A percentile compares a stretch with the other conserved stretches of the same genome.
phyloP scores from a whole-genome alignment of 2,329 filamentous ascomycete genomes.

The Colletotrichum plurivorum region DNA sequence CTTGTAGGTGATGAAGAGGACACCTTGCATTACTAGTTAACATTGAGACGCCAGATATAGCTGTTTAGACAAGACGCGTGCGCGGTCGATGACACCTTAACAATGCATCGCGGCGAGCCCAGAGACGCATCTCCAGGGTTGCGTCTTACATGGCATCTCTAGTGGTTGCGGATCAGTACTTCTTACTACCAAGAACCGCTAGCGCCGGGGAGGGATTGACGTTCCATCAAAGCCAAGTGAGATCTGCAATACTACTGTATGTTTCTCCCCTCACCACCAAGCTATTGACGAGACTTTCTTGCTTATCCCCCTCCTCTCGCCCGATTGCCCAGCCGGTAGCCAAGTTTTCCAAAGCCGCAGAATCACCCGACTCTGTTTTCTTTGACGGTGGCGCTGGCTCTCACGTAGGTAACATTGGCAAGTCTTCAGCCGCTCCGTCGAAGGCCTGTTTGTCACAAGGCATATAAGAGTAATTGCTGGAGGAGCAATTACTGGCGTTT shows the following conservation, averaged over 20 bases:
- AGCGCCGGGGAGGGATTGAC: not conserved
- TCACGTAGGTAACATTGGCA: not conserved
- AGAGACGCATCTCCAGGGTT: not conserved
- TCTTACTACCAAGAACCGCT: not conserved
- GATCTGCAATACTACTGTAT: slow-evolving; percentile 3
- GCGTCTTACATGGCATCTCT: not conserved
- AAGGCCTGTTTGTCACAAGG: too few relatives aligned
- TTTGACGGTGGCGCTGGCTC: slow-evolving; percentile 1
- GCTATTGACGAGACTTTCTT: too few relatives aligned
- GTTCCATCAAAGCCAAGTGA: not conserved
- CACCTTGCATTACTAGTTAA: not conserved
- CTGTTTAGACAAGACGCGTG: not conserved
- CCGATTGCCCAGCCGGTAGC: slow-evolving; percentile 6
- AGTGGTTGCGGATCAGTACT: not conserved
- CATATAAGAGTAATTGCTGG: too few relatives aligned
- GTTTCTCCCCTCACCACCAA: not conserved
- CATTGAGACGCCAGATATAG: not conserved
- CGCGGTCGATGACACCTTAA: not conserved
- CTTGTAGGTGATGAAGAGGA: not conserved
- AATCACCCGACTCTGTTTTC: not conserved
- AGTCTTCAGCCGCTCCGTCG: not conserved
- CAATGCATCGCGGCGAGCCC: not conserved
- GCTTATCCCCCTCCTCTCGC: not conserved
- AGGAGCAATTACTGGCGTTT: too few relatives aligned
- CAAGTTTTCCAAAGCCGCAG: not conserved